Percentiles rank a stretch among this genome's conserved stretches.
These are phyloP conservation scores for Parietichytrium sp. DNA, from an alignment of 108 stramenopile species.

Conservation along the genomic window DNA sequence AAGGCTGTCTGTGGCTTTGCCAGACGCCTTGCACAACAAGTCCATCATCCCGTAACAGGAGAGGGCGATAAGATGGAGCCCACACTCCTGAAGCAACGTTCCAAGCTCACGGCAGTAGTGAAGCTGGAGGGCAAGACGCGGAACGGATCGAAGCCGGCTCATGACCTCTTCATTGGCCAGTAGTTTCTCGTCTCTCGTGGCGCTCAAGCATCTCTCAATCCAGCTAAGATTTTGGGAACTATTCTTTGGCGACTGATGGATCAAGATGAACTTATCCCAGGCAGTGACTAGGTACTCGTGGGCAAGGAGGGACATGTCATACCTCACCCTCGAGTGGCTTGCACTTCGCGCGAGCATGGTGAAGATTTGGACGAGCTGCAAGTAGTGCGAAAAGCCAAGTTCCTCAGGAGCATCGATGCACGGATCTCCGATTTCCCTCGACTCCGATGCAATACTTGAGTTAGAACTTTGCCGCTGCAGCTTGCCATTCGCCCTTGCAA, in stretches of 20 bases:
- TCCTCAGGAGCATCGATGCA: neutral
- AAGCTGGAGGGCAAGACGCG: neutral
- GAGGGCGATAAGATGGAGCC: neutral
- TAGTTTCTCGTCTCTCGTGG: too few species aligned
- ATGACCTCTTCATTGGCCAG: neutral
- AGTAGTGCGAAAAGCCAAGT: neutral
- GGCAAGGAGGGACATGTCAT: conserved; percentile 16
- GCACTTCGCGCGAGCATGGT: neutral
- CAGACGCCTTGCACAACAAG: neutral
- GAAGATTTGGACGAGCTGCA: conserved; percentile 15
- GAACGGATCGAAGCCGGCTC: neutral
- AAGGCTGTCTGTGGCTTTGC: neutral
- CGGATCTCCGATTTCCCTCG: neutral
- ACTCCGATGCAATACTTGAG: too few species aligned
- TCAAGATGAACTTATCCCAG: neutral
- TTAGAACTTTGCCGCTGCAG: too few species aligned
- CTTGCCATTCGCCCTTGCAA: neutral
- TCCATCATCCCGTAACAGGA: conserved; percentile 26
- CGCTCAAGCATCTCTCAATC: too few species aligned
- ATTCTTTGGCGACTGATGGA: neutral
- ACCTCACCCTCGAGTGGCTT: neutral
- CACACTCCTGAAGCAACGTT: conserved; percentile 16
- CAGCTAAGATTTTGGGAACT: too few species aligned
- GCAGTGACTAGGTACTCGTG: neutral
- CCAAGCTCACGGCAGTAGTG: conserved; percentile 26